Conservation (phyloP, 2,329 filamentous ascomycete species). For the Simplicillium aogashimaense region DNA sequence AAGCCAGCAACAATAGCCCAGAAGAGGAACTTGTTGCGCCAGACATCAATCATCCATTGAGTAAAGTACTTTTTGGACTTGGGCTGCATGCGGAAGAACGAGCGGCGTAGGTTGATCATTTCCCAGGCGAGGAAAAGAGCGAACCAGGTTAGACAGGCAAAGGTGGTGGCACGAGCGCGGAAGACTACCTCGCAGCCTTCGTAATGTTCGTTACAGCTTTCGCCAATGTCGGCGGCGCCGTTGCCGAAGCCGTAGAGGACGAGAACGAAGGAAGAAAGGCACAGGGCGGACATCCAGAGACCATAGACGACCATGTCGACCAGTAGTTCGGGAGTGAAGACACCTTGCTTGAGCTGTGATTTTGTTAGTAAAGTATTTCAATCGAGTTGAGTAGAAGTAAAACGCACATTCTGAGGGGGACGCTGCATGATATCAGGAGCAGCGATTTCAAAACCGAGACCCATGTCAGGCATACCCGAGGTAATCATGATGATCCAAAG, state of each 20-base stretch:
- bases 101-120: conserved; percentile 59
- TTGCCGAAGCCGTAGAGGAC: conserved; percentile 40
- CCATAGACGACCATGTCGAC: conserved; percentile 59
- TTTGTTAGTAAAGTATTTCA: background rate
- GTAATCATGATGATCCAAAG: conserved; percentile 76
- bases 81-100: conserved; percentile 65
- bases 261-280: conserved; percentile 39
- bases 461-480: conserved; percentile 65
- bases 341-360: conserved; percentile 31
- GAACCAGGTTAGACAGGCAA: conserved; percentile 64
- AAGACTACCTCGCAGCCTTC: conserved; percentile 50
- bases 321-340: conserved; percentile 56
- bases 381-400: background rate
- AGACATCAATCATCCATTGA: conserved; percentile 56
- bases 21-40: conserved; percentile 64
- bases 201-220: conserved; percentile 49
- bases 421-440: conserved; percentile 59
- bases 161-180: conserved; percentile 61
- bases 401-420: conserved; percentile 52
- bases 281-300: conserved; percentile 55
- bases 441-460: conserved; percentile 60
- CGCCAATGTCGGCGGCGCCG: conserved; percentile 39
- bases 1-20: conserved; percentile 41
- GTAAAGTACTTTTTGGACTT: conserved; percentile 49
- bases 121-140: conserved; percentile 69